phyloP scores from a whole-genome alignment of 2,329 filamentous ascomycete genomes.

The Pezicula radicicola region DNA sequence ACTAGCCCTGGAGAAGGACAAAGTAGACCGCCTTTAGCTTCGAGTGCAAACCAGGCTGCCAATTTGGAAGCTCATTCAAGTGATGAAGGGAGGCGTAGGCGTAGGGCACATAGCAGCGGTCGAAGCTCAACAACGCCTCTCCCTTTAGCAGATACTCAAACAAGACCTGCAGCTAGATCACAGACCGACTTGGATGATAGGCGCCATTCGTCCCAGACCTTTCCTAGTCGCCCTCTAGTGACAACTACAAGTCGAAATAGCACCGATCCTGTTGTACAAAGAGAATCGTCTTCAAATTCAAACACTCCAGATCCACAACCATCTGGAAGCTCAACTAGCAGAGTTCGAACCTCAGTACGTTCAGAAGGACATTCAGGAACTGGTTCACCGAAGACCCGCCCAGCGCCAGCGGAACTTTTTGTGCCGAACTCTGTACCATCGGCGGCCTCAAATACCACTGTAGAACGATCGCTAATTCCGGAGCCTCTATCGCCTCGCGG shows the following conservation, averaged over 20 bases:
- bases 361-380: slow-evolving; percentile 10
- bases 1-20: slow-evolving; percentile 44
- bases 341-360: slow-evolving; percentile 10
- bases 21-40: slow-evolving; percentile 44
- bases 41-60: slow-evolving; percentile 40
- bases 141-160: slow-evolving; percentile 36
- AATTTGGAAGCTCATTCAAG: slow-evolving; percentile 47
- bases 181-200: slow-evolving; percentile 59
- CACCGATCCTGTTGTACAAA: slow-evolving; percentile 22
- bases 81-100: slow-evolving; percentile 42
- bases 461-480: slow-evolving; percentile 22
- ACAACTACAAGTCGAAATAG: slow-evolving; percentile 20
- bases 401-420: slow-evolving; percentile 15
- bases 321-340: slow-evolving; percentile 15
- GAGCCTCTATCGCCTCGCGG: slow-evolving; percentile 24
- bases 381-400: slow-evolving; percentile 11
- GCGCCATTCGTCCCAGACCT: slow-evolving; percentile 23
- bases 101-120: slow-evolving; percentile 51
- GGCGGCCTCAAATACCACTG: slow-evolving; percentile 7
- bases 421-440: slow-evolving; percentile 15
- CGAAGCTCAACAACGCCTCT: slow-evolving; percentile 51
- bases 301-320: slow-evolving; percentile 6
- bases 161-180: slow-evolving; percentile 55
- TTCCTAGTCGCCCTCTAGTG: slow-evolving; percentile 15
- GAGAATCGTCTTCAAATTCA: slow-evolving; percentile 11